phyloP scores from a whole-genome alignment of 208 protist species.

The Dictyostelium gargantuum region DNA sequence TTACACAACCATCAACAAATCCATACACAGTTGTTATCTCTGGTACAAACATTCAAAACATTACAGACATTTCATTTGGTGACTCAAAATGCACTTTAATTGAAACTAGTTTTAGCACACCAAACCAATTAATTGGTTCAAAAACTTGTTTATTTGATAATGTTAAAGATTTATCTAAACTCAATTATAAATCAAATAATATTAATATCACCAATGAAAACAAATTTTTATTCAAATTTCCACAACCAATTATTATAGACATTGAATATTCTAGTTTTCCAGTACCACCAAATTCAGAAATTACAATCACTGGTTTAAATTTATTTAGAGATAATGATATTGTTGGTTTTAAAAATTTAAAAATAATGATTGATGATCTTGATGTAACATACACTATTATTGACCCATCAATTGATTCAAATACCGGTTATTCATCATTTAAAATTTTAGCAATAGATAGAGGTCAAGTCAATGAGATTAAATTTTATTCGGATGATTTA shows the following conservation, averaged over 20 bases:
- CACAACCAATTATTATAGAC: neutral
- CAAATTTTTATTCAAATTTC: neutral
- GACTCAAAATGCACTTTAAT: no score
- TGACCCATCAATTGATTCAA: neutral
- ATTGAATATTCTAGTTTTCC: neutral
- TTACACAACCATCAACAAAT: neutral
- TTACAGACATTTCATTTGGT: no score
- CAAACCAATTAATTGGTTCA: no score
- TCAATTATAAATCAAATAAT: neutral
- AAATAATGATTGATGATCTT: neutral
- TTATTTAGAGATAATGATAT: neutral
- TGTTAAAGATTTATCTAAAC: neutral
- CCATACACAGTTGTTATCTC: neutral
- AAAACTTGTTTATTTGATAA: neutral
- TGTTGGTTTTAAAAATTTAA: neutral
- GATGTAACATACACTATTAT: neutral
- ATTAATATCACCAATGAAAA: neutral
- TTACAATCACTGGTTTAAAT: neutral
- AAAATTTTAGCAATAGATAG: neutral
- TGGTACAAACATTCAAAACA: no score
- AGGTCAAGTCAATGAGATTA: neutral
- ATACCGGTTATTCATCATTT: neutral
- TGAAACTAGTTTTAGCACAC: no score
- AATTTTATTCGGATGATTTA: neutral
- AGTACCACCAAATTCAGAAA: neutral